Percentiles rank a stretch among this genome's conserved stretches.
Conservation (phyloP, 2,329 filamentous ascomycete genomes). For the Nigrospora oryzae region DNA sequence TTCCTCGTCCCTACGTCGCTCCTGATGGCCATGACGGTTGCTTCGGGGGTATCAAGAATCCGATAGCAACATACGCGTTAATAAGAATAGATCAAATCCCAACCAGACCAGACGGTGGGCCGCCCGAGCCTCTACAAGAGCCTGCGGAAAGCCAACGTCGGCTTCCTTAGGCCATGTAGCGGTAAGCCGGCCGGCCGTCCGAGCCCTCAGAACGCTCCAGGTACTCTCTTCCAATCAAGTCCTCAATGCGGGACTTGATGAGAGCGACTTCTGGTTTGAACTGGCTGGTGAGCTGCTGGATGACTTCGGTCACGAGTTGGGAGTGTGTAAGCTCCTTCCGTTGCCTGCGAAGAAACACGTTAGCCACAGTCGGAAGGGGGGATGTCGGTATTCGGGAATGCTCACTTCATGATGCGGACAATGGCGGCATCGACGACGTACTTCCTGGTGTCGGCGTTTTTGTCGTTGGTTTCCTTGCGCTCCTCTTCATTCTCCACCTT, state of each 20-base stretch:
- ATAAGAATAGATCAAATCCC: no score
- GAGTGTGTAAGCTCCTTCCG: constrained; percentile 65
- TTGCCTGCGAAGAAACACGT: constrained; percentile 40
- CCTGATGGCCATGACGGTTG: no score
- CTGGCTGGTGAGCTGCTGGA: constrained; percentile 57
- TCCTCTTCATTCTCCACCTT: constrained; percentile 73
- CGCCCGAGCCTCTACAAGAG: no score
- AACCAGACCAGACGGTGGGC: no score
- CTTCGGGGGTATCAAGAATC: no score
- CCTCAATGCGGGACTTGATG: constrained; percentile 76
- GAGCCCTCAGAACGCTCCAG: constrained; percentile 67
- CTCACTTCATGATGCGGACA: constrained; percentile 80
- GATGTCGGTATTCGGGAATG: constrained; percentile 11
- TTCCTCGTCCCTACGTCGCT: no score
- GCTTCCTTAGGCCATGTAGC: constrained; percentile 54
- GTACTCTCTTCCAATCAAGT: constrained; percentile 69
- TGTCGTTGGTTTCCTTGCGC: constrained; percentile 63
- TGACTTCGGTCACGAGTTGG: constrained; percentile 62
- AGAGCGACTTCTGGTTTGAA: constrained; percentile 71
- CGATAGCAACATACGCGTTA: no score
- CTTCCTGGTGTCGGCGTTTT: constrained; percentile 63
- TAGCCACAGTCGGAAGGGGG: constrained; percentile 12
- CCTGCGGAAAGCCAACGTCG: no score
- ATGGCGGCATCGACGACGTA: constrained; percentile 70
- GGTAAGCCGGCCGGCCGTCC: constrained; percentile 60